Conservation (phyloP, 352 stramenopile species). For the Globisporangium perplexum region DNA sequence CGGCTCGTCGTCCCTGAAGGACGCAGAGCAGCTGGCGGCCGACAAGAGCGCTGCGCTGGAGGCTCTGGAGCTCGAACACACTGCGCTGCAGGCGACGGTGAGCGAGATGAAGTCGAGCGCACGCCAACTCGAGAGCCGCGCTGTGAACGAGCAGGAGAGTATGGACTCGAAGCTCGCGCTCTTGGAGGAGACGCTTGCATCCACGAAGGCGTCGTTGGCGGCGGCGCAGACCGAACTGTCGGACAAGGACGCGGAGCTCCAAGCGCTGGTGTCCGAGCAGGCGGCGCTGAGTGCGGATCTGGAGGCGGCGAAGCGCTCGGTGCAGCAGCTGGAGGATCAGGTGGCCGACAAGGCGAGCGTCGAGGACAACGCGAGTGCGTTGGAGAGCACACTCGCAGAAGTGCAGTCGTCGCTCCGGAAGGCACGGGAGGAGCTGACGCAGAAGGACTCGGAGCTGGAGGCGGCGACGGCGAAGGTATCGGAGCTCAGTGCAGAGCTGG, state of each 20-base stretch:
- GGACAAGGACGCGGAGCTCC: not conserved
- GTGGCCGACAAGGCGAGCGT: not conserved
- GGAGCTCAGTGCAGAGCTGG: no score
- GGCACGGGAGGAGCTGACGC: constrained; percentile 4
- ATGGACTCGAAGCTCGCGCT: not conserved
- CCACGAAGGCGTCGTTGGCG: not conserved
- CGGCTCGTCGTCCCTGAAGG: not conserved
- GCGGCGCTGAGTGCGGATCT: not conserved
- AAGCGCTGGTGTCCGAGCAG: not conserved
- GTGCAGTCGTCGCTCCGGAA: not conserved
- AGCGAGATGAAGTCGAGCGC: not conserved
- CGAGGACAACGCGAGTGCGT: not conserved
- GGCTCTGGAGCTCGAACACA: not conserved
- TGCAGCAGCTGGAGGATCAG: constrained; percentile 3
- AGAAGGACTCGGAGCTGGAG: constrained; percentile 4
- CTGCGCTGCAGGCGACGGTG: not conserved
- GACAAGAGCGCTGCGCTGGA: not conserved
- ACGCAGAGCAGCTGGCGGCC: not conserved
- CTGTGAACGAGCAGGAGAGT: not conserved
- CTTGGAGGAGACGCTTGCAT: not conserved
- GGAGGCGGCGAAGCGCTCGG: not conserved
- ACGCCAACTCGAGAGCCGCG: not conserved
- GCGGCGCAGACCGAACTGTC: not conserved
- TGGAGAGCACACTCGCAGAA: not conserved
- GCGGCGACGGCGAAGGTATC: no score